phyloP scores from a whole-genome alignment of 345 rosid genomes.

The Hibiscus trionum region DNA sequence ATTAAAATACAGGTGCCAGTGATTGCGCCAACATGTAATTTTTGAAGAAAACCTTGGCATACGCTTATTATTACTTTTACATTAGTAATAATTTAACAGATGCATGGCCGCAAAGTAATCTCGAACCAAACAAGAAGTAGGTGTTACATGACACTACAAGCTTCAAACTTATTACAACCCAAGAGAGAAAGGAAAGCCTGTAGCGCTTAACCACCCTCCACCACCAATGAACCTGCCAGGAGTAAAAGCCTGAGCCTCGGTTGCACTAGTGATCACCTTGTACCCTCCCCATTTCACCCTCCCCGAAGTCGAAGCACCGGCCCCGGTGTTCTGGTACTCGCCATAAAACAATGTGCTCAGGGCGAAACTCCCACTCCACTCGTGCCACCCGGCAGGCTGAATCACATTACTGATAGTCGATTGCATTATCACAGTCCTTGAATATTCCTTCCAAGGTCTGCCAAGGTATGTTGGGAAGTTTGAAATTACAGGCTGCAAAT shows the following conservation, averaged over 20 bases:
- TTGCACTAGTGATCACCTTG: constrained; percentile 43
- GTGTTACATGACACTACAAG: not conserved
- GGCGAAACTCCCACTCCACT: constrained; percentile 71
- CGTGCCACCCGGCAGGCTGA: constrained; percentile 64
- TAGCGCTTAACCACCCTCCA: constrained; percentile 54
- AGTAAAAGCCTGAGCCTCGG: constrained; percentile 53
- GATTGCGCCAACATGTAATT: not conserved
- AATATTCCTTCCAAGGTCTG: constrained; percentile 86
- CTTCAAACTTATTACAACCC: constrained; percentile 29
- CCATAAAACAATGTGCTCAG: constrained; percentile 53
- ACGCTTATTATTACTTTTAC: not conserved
- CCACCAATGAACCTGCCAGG: constrained; percentile 59
- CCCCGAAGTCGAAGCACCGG: constrained; percentile 60
- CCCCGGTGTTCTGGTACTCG: constrained; percentile 65
- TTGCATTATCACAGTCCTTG: constrained; percentile 85
- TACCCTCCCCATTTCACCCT: constrained; percentile 74
- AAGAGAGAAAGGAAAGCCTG: constrained; percentile 73
- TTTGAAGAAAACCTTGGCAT: not conserved
- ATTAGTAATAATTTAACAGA: not conserved
- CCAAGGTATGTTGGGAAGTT: constrained; percentile 78
- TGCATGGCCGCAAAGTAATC: not conserved
- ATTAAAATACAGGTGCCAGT: too few relatives aligned
- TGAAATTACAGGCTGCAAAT: constrained; percentile 36
- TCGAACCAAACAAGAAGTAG: not conserved
- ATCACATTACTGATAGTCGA: constrained; percentile 55